A percentile compares a stretch with the other conserved stretches of the same genome.
Conservation (phyloP, 257 asterid species). For the Nicotiana knightiana region DNA sequence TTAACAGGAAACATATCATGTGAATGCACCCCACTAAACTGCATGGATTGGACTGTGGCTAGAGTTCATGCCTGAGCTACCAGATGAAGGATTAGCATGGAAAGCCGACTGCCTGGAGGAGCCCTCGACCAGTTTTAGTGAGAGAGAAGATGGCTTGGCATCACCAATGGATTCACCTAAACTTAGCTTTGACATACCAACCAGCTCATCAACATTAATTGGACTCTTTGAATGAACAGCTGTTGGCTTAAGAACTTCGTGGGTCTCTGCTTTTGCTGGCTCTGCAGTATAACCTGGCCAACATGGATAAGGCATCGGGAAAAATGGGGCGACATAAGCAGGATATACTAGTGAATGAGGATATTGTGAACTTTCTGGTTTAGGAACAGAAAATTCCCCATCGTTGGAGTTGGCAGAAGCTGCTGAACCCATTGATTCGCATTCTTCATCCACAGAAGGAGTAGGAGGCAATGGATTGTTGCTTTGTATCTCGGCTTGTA, state of each 20-base stretch:
- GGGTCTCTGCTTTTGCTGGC: conserved; percentile 55
- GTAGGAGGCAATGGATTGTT: conserved; percentile 36
- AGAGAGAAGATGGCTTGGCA: conserved; percentile 43
- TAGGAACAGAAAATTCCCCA: conserved; percentile 34
- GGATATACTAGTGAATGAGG: conserved; percentile 73
- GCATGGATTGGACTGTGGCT: conserved; percentile 81
- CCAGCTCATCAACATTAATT: conserved; percentile 80
- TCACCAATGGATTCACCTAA: conserved; percentile 70
- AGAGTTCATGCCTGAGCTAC: conserved; percentile 53
- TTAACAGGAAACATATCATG: conserved; percentile 24
- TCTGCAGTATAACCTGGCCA: conserved; percentile 64
- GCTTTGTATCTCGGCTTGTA: conserved; percentile 48
- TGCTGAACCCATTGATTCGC: conserved; percentile 83
- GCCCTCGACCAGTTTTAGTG: conserved; percentile 72
- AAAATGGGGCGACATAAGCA: conserved; percentile 69
- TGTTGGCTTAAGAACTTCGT: conserved; percentile 87
- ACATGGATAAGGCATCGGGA: conserved; percentile 57
- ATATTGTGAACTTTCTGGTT: conserved; percentile 46
- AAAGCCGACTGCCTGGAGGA: conserved; percentile 89
- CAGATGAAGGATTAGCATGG: conserved; percentile 70
- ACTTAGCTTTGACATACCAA: conserved; percentile 86
- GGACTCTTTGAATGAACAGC: conserved; percentile 87
- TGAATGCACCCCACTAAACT: conserved; percentile 24
- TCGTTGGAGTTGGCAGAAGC: conserved; percentile 77
- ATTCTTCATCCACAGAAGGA: conserved; percentile 59